Conservation (phyloP, 768 basidiomycete genomes). For the Auricularia auricula-judae region DNA sequence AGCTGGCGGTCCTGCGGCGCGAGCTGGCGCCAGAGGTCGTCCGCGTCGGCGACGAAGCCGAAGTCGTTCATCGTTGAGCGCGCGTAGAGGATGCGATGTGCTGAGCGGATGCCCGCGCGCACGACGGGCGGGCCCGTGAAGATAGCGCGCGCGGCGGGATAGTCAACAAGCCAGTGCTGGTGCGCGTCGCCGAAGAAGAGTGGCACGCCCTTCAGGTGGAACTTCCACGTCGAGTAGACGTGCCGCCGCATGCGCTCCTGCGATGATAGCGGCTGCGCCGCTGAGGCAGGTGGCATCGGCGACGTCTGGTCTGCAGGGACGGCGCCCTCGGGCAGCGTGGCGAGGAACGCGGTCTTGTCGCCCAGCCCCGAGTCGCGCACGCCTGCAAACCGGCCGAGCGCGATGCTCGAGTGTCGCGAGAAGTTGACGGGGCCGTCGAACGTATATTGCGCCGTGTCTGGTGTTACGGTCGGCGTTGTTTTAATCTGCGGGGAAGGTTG, state of each 20-base stretch:
- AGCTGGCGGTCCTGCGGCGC: background rate
- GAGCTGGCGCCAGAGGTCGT: constrained; percentile 30
- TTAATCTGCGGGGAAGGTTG: constrained; percentile 35
- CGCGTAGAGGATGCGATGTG: constrained; percentile 65
- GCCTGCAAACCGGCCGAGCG: constrained; percentile 52
- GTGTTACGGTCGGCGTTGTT: background rate
- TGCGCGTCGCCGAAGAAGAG: constrained; percentile 46
- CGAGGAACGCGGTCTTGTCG: background rate
- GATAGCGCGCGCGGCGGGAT: constrained; percentile 62
- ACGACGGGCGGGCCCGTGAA: constrained; percentile 42
- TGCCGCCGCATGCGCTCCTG: background rate
- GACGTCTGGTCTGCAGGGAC: background rate
- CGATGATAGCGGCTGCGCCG: background rate
- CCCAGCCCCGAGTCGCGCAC: constrained; percentile 30
- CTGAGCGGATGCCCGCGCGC: constrained; percentile 59
- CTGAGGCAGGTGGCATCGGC: background rate
- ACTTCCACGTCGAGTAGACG: constrained; percentile 70
- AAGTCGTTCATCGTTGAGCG: constrained; percentile 51
- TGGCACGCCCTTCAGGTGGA: constrained; percentile 47
- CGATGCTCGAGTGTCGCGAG: constrained; percentile 61
- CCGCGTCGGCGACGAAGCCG: constrained; percentile 39
- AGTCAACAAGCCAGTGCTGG: constrained; percentile 57
- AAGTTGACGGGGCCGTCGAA: constrained; percentile 69
- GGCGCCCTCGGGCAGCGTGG: background rate
- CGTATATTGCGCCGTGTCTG: constrained; percentile 36